Percentiles rank a stretch among this genome's conserved stretches.
phyloP scores from a whole-genome alignment of 2,329 filamentous ascomycete species.

The Dendrostoma leiphaemia region DNA sequence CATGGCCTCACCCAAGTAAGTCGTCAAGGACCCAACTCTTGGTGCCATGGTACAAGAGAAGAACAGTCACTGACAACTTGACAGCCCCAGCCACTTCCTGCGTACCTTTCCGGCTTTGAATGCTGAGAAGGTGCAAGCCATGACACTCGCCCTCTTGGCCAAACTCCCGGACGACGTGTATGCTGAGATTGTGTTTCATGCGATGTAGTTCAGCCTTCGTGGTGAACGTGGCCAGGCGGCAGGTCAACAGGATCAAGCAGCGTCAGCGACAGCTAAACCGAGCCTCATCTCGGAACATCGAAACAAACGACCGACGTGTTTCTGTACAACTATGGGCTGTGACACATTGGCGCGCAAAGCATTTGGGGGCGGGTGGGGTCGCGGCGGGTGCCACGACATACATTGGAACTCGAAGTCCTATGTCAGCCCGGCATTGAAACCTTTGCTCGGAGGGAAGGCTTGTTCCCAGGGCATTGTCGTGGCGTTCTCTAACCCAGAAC shows the following conservation, averaged over 20 bases:
- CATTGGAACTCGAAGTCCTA: background rate
- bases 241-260: background rate
- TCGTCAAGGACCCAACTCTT: conserved; percentile 6
- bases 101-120: conserved; percentile 82
- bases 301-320: background rate
- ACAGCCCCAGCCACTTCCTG: conserved; percentile 87
- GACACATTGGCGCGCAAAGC: background rate
- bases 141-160: conserved; percentile 81
- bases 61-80: background rate
- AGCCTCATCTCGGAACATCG: background rate
- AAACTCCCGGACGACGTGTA: conserved; percentile 92
- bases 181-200: conserved; percentile 83
- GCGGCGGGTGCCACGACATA: background rate
- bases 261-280: background rate
- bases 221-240: background rate
- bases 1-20: conserved; percentile 76
- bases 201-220: conserved; percentile 51
- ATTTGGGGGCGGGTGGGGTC: background rate
- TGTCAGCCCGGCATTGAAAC: background rate
- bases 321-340: background rate
- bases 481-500: too few species aligned
- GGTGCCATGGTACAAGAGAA: too few species aligned
- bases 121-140: conserved; percentile 77
- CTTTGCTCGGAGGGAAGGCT: too few species aligned
- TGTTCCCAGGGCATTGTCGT: too few species aligned